Evolutionary conservation across 2,329 filamentous ascomycete species (phyloP).

Genomic region (Emergomyces orientalis): DNA sequence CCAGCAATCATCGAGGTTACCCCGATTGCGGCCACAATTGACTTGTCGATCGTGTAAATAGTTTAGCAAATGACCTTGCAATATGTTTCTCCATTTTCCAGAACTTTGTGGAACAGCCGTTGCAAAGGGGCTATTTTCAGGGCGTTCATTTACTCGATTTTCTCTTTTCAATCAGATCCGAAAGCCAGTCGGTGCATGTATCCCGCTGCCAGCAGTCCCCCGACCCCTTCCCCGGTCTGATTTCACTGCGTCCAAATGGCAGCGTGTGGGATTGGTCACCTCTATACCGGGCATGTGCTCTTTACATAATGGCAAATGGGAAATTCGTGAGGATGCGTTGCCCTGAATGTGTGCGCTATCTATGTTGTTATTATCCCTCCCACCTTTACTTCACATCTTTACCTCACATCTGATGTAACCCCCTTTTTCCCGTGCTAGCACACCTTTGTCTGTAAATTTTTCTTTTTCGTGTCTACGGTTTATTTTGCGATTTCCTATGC

Average conservation of each 20-base stretch:
- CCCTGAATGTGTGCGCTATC: background rate
- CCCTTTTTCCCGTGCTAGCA: background rate
- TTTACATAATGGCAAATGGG: too few species aligned
- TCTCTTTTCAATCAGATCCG: background rate
- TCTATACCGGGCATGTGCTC: background rate
- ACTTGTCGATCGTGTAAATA: constrained; percentile 9
- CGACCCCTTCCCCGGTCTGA: background rate
- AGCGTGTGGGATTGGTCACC: background rate
- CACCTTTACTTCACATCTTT: too few species aligned
- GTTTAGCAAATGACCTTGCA: background rate
- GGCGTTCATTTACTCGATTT: background rate
- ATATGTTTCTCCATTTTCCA: background rate
- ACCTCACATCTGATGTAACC: background rate
- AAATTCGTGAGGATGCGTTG: background rate
- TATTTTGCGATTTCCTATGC: background rate
- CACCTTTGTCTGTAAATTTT: background rate
- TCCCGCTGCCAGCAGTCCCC: background rate
- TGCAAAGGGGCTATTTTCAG: background rate
- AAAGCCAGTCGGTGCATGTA: background rate
- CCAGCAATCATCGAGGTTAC: constrained; percentile 27
- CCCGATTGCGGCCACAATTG: constrained; percentile 7
- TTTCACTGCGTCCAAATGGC: background rate
- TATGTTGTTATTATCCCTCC: background rate
- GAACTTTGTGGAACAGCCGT: background rate
- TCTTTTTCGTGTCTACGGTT: background rate